Evolutionary conservation across 2,329 filamentous ascomycete genomes (phyloP), one percentile per base, ranked within the genome.

Genomic region (Aspergillus niger): DNA sequence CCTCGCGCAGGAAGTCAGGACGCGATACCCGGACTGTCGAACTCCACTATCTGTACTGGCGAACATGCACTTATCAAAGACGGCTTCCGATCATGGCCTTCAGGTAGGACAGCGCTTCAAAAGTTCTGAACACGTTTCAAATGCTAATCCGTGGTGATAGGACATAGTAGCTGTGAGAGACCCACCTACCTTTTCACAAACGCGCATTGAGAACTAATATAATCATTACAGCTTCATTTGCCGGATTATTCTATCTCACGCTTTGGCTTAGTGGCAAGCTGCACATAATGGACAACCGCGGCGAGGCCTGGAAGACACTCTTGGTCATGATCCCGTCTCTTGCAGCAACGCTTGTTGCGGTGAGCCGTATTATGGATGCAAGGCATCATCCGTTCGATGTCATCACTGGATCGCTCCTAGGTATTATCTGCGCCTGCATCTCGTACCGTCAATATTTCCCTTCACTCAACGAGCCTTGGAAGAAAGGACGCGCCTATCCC

Each of bases 311-410:
- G 85, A 86, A 86, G 67, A 74, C 82, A 2, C 79, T 86, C 58
- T 69, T 86, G 22, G 79, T 85, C 41, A 74, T 85, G 61, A 73
- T 83, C 4, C 85, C 85, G 1, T 77, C 80, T 8, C 76, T 87
- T 15, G 83, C 77, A 22, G 85, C 85, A 17, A 78, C 79, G 10
- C 77, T 86, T 44, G 79, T 87, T 56, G 82, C 84, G 5, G 81
- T 83, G 39, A 82, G 81, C 13, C 81, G 85, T 48, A 86, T 86
- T 59, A 86, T 86, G 84, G 85, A 87, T 65, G 84, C 84, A 22
- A 80, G 85, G 15, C 85, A 87, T 60, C 85, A 87, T 65, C 83
- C 84, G 0, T 86, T 87, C 69, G 85, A 87, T 64, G 85, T 87
- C 30, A 77, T 87, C 43, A 81, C 80, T 11, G 85, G 85, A 8